Evolutionary conservation across 352 stramenopile species (phyloP).

Genomic region (Phytophthora pistaciae): DNA sequence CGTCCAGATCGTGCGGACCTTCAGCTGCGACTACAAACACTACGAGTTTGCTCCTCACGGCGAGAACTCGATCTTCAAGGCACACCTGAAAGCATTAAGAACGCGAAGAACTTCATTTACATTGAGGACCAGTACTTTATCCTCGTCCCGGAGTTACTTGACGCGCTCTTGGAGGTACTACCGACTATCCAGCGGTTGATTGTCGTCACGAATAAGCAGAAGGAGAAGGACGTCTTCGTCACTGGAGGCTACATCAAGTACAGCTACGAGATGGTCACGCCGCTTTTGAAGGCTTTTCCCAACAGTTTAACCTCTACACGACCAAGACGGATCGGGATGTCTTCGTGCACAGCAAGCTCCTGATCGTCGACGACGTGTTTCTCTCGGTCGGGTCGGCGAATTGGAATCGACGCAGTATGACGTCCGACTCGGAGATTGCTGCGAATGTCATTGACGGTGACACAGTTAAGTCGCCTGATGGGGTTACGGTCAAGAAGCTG

Average conservation of each 20-base stretch:
- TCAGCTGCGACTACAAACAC: neutral
- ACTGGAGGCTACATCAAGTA: neutral
- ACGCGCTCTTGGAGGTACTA: neutral
- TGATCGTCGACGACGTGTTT: neutral
- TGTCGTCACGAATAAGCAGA: neutral
- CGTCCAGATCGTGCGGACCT: neutral
- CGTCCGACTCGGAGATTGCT: no score
- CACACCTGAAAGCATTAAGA: neutral
- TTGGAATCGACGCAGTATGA: neutral
- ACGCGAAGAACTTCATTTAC: neutral
- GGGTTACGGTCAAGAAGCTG: slow-evolving; percentile 40
- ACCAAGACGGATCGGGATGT: neutral
- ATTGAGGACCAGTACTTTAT: neutral
- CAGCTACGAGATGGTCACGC: neutral
- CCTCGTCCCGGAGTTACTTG: neutral
- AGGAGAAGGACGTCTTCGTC: neutral
- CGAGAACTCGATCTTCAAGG: neutral
- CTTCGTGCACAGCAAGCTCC: neutral
- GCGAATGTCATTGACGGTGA: slow-evolving; percentile 29
- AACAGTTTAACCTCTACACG: neutral
- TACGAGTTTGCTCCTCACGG: neutral
- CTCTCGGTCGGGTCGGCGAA: neutral
- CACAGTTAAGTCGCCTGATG: slow-evolving; percentile 25
- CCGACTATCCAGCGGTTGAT: neutral
- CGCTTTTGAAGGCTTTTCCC: neutral